Percentiles rank a stretch among this genome's conserved stretches.
Conservation (phyloP, 305 asterid genomes). For the Solanum chacoense region DNA sequence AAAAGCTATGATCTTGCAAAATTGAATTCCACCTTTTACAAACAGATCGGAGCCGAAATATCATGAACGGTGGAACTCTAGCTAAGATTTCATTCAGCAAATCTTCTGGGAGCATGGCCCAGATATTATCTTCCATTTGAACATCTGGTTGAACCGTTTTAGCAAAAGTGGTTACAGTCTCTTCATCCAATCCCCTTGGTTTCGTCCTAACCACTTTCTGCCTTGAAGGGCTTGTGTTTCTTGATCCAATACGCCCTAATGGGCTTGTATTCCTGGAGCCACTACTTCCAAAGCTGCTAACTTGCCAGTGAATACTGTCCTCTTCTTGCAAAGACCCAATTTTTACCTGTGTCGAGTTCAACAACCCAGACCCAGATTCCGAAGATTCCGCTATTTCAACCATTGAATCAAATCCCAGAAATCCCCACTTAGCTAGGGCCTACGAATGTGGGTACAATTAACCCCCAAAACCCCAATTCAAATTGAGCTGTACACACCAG, state of each 20-base stretch:
- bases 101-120: constrained; percentile 98
- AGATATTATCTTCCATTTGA: constrained; percentile 89
- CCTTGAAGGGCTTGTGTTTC: constrained; percentile 86
- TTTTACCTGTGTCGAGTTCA: constrained; percentile 35
- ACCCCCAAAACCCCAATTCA: not conserved
- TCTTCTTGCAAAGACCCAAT: constrained; percentile 46
- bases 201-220: constrained; percentile 71
- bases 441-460: not conserved
- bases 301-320: constrained; percentile 43
- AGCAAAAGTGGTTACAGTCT: constrained; percentile 51
- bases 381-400: constrained; percentile 55
- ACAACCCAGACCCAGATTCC: constrained; percentile 36
- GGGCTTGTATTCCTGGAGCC: constrained; percentile 84
- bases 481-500: not conserved
- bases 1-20: constrained; percentile 74
- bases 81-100: constrained; percentile 81
- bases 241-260: constrained; percentile 56
- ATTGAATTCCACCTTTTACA: constrained; percentile 96
- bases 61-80: constrained; percentile 90
- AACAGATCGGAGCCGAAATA: constrained; percentile 82
- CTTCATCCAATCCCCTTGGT: constrained; percentile 95
- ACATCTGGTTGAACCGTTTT: constrained; percentile 66
- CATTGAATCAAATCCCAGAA: constrained; percentile 9
- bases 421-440: not conserved
- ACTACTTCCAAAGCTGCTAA: constrained; percentile 41